These are phyloP conservation scores for Amyloporia xantha DNA, from an alignment of 768 basidiomycete species.

Conservation along the genomic window DNA sequence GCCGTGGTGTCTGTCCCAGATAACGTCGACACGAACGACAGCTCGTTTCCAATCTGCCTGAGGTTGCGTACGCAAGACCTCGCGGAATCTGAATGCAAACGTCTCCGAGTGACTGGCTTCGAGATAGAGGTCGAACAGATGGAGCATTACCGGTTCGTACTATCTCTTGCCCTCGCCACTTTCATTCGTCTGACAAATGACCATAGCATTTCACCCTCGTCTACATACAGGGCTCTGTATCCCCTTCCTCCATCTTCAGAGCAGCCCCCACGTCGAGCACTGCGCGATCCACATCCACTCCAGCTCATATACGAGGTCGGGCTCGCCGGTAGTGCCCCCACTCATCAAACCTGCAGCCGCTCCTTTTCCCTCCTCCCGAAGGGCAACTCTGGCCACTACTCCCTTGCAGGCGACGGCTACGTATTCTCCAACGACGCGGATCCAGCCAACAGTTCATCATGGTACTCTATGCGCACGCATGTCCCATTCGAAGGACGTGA, in stretches of 20 bases:
- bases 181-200: slow-evolving; percentile 1
- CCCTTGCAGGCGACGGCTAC: slow-evolving; percentile 42
- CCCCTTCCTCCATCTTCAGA: slow-evolving; percentile 47
- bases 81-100: slow-evolving; percentile 40
- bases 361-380: slow-evolving; percentile 41
- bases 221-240: slow-evolving; percentile 37
- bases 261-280: slow-evolving; percentile 61
- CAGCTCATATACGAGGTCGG: slow-evolving; percentile 44
- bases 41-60: slow-evolving; percentile 46
- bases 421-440: slow-evolving; percentile 38
- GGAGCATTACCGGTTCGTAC: slow-evolving; percentile 58
- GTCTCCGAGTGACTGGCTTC: slow-evolving; percentile 51
- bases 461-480: slow-evolving; percentile 53
- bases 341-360: slow-evolving; percentile 29
- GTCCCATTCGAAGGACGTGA: slow-evolving; percentile 40
- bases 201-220: slow-evolving; percentile 35
- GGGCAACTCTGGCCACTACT: slow-evolving; percentile 39
- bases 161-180: neutral
- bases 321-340: slow-evolving; percentile 17
- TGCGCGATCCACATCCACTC: slow-evolving; percentile 48
- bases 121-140: slow-evolving; percentile 52
- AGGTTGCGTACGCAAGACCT: slow-evolving; percentile 54
- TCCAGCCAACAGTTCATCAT: slow-evolving; percentile 28
- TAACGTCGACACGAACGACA: slow-evolving; percentile 40
- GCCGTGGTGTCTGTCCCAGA: slow-evolving; percentile 60